Base-by-base conservation (phyloP, 306 rosid genomes). In the Fragaria iinumae region DNA sequence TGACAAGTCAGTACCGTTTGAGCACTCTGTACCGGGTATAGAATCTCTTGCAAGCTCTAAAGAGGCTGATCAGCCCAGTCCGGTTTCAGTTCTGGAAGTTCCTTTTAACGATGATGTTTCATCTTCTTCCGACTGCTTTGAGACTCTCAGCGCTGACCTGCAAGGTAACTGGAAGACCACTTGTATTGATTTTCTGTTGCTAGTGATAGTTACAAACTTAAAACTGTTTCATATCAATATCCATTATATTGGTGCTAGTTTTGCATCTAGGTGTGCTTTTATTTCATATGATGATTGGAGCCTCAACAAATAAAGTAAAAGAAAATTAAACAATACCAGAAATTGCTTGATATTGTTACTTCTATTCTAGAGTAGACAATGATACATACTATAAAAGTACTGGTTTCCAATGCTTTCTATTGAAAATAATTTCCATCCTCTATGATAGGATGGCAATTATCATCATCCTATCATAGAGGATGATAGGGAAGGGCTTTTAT, bases 51-150 rank as follows among this genome's bases (percentile, higher is more conserved):
- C 78, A 27, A 77, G 85, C 77, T 80, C 87, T 41, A 95, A 95
- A 87, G 99, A 90, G 73, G 88, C 89, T 83, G 97, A 95, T 75
- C 99, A 92, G 72, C 99, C 99, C 49, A 95, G 99, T 87, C 99
- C 99, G 9, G 87, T 92, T 86, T 95, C 99, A 71, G 93, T 95
- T 78, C 85, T 95, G 57, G 97, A 92, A 81, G 90, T 91, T 79
- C 86, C 98, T 49, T 91, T 88, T 69, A 83, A 87, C 0, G 97
- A 92, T 81, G 99, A 95, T 72, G 65, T 86, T 62, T 90, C 99
- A 47, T 89, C 93, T 64, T 86, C 88, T 80, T 91, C 99, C 48
- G 99, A 91, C 76, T 95, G 97, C 83, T 95, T 95, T 81, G 97
- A 81, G 85, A 88, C 93, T 89, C 88, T 95, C 77, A 95, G 83